A percentile compares a stretch with the other conserved stretches of the same genome.
These are phyloP conservation scores for Poteriospumella lacustris DNA, from an alignment of 108 stramenopile species.

Conservation along the genomic window DNA sequence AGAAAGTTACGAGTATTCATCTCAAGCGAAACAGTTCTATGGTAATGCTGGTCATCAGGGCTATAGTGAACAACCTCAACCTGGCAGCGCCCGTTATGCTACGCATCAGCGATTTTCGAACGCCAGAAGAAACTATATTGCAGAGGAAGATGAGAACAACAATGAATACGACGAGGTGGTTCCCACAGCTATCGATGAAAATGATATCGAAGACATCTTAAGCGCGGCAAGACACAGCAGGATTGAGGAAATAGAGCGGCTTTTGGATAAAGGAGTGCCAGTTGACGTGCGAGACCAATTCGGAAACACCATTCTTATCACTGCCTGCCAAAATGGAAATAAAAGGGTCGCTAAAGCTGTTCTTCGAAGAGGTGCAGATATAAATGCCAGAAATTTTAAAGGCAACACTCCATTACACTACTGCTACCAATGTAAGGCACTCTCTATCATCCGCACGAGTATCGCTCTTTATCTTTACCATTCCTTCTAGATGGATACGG, in stretches of 20 bases:
- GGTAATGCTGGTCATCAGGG: no score
- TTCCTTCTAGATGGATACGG: constrained; percentile 17
- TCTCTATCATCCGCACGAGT: neutral
- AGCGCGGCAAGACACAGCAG: constrained; percentile 60
- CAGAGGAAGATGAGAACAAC: no score
- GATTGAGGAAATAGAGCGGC: constrained; percentile 50
- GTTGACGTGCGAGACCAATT: constrained; percentile 56
- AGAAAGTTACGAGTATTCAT: neutral
- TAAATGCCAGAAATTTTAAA: constrained; percentile 24
- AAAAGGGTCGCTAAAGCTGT: constrained; percentile 57
- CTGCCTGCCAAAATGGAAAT: constrained; percentile 66
- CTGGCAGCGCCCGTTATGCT: no score
- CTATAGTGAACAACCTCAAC: no score
- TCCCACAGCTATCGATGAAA: neutral
- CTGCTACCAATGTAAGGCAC: constrained; percentile 17
- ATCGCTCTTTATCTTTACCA: neutral
- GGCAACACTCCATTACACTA: constrained; percentile 28
- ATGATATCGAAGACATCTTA: constrained; percentile 53
- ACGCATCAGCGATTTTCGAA: no score
- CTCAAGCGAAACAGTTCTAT: neutral
- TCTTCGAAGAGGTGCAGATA: constrained; percentile 25
- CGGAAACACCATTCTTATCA: constrained; percentile 58
- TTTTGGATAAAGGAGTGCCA: constrained; percentile 56
- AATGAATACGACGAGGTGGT: neutral
- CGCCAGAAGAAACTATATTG: no score